Evolutionary conservation across 1,284 basidiomycete genomes (phyloP), one percentile per base, ranked within the genome.

Genomic region (Microbotryum silenes-acaulis): DNA sequence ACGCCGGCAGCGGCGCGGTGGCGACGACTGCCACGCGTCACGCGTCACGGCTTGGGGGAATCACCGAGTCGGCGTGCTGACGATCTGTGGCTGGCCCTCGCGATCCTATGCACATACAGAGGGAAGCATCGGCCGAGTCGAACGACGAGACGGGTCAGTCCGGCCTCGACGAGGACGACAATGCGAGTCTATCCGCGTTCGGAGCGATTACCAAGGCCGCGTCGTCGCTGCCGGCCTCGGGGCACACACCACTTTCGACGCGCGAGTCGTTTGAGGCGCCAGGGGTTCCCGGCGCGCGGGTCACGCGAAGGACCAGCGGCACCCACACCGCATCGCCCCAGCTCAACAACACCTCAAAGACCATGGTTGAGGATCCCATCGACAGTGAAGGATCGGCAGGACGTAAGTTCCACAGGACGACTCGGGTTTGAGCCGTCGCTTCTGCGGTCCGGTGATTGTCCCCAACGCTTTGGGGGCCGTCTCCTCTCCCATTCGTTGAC

Each of bases 121-220:
- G 67, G n/a, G 67, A 69, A 58, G 67, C 67, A 4, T 61, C 59
- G 2, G 67, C 65, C 21, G 67, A 69, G 31, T 58, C 55, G 8
- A 69, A 69, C 53, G 65, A 67, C 49, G 67, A 69, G 44, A 63
- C 64, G 48, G 56, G 50, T 2, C 51, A 59, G 5, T 55, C 56
- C 10, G 46, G 60, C 16, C 51, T 53, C 14, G 54, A 55, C 31
- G 33, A 51, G 31, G 61, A 57, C 29, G 49, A 51, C 46, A 53
- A 47, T 12, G 33, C 46, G 42, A 21, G 45, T 18, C 25, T 23
- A 9, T 10, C 42, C 51, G 29, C 27, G 48, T 37, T 52, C 50
- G 31, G 37, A 52, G 10, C 50, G 10, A 27, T 27, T 27, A 33
- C 45, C 52, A 54, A 44, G 53, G 1, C 20, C 46, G 9, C 9